Evolutionary conservation across 495 filamentous ascomycete genomes (phyloP), one percentile per base, ranked within the genome.

Genomic region (Penicillium maclennaniae): DNA sequence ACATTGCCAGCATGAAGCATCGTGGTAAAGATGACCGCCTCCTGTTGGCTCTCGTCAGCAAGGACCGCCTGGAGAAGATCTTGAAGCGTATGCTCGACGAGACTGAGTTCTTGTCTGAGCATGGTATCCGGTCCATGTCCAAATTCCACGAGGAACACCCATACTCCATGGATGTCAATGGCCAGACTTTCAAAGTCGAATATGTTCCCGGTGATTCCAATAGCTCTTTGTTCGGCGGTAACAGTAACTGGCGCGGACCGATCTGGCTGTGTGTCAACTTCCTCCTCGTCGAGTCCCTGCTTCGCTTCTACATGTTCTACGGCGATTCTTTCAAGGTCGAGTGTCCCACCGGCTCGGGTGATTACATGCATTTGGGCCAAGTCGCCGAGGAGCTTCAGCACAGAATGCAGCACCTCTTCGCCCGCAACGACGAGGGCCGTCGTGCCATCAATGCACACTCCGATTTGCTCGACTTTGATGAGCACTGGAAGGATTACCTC

Each of bases 261-360:
- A 92, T 96, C 60, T 97, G 92, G 92, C 77, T 97, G 23, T 93
- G 90, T 56, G 91, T 96, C 70, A 97, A 97, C 62, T 96, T 96
- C 76, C 75, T 97, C 42, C 83, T 97, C 14, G 86, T 97, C 49
- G 92, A 97, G 67, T 92, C 91, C 3, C 78, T 96, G 5, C 86
- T 92, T 49, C 83, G 92, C 28, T 97, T 95, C 75, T 92, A 89
- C 74, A 87, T 96, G 74, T 97, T 92, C 79, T 97, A 96, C 63
- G 92, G 92, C 31, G 87, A 89, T 55, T 79, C 81, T 3, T 81
- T 96, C 58, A 75, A 96, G 70, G 84, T 97, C 12, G 92, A 97
- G 62, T 97, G 92, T 58, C 92, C 93, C 1, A 92, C 89, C 3
- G 91, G 92, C 23, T 96, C 92, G 17, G 92, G 92, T 10, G 90